Evolutionary conservation across 2,329 filamentous ascomycete species (phyloP).

Genomic region (Juglanconis oblonga): DNA sequence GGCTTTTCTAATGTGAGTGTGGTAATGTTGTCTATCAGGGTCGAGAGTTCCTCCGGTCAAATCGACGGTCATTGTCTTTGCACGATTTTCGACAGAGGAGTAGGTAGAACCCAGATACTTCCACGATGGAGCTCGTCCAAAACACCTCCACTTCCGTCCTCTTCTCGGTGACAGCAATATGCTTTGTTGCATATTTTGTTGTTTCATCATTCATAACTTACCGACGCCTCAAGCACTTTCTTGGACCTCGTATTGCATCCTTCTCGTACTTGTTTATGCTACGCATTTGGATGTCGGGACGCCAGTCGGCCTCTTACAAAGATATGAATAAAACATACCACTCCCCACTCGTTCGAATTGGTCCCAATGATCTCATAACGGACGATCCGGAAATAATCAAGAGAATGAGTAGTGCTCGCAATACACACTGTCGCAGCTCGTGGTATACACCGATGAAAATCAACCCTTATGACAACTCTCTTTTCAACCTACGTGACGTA

Average conservation of each 20-base stretch:
- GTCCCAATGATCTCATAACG: slow-evolving; percentile 34
- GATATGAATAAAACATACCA: slow-evolving; percentile 24
- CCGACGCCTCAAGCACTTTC: slow-evolving; percentile 24
- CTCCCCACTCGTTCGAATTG: slow-evolving; percentile 29
- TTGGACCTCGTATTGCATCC: slow-evolving; percentile 26
- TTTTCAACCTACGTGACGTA: slow-evolving; percentile 18
- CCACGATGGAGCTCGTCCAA: too few relatives aligned
- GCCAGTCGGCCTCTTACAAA: slow-evolving; percentile 22
- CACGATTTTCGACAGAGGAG: too few relatives aligned
- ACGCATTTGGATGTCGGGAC: slow-evolving; percentile 21
- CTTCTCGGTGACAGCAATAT: too few relatives aligned
- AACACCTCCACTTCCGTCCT: too few relatives aligned
- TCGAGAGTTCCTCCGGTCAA: too few relatives aligned
- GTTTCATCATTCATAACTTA: too few relatives aligned
- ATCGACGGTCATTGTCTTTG: too few relatives aligned
- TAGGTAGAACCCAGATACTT: too few relatives aligned
- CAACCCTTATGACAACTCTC: slow-evolving; percentile 8
- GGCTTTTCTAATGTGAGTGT: too few relatives aligned
- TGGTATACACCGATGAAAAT: slow-evolving; percentile 10
- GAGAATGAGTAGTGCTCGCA: slow-evolving; percentile 27
- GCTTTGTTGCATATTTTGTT: too few relatives aligned
- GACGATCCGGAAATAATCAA: slow-evolving; percentile 30
- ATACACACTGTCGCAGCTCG: slow-evolving; percentile 24
- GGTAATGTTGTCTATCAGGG: too few relatives aligned
- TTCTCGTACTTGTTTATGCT: slow-evolving; percentile 33